A percentile compares a stretch with the other conserved stretches of the same genome.
Conservation (phyloP, 2,329 filamentous ascomycete species). For the Talaromyces rugulosus region DNA sequence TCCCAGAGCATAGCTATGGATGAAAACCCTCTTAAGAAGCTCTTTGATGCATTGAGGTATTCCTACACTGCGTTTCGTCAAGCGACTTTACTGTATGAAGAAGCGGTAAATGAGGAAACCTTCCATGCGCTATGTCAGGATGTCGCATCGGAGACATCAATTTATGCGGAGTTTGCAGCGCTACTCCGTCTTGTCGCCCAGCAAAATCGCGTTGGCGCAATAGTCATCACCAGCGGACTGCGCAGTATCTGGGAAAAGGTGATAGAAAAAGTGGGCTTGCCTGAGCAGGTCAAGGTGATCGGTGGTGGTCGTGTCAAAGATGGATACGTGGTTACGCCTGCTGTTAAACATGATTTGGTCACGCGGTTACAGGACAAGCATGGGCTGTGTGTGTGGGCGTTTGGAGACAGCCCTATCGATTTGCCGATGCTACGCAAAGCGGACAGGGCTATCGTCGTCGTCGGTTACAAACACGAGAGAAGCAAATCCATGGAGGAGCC, state of each 20-base stretch:
- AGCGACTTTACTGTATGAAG: slow-evolving; percentile 51
- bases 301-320: slow-evolving; percentile 48
- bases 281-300: slow-evolving; percentile 46
- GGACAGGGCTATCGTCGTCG: slow-evolving; percentile 53
- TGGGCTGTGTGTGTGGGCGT: slow-evolving; percentile 47
- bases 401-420: slow-evolving; percentile 60
- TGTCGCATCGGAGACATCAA: slow-evolving; percentile 37
- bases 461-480: slow-evolving; percentile 43
- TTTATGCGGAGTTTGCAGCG: slow-evolving; percentile 47
- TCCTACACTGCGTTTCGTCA: slow-evolving; percentile 55
- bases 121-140: slow-evolving; percentile 46
- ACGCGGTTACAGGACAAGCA: slow-evolving; percentile 28
- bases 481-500: slow-evolving; percentile 52
- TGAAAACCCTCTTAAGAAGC: slow-evolving; percentile 30
- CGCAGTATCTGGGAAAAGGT: slow-evolving; percentile 54
- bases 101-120: slow-evolving; percentile 28
- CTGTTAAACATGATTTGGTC: slow-evolving; percentile 49
- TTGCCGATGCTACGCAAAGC: slow-evolving; percentile 54
- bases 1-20: no score
- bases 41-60: slow-evolving; percentile 51
- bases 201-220: slow-evolving; percentile 37
- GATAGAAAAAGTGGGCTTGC: slow-evolving; percentile 42
- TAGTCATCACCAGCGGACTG: slow-evolving; percentile 56
- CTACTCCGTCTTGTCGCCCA: slow-evolving; percentile 36
- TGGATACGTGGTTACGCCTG: slow-evolving; percentile 48